These are phyloP conservation scores for Groenewaldozyma tartarivorans DNA, from an alignment of 805 yeast genomes.

Conservation along the genomic window DNA sequence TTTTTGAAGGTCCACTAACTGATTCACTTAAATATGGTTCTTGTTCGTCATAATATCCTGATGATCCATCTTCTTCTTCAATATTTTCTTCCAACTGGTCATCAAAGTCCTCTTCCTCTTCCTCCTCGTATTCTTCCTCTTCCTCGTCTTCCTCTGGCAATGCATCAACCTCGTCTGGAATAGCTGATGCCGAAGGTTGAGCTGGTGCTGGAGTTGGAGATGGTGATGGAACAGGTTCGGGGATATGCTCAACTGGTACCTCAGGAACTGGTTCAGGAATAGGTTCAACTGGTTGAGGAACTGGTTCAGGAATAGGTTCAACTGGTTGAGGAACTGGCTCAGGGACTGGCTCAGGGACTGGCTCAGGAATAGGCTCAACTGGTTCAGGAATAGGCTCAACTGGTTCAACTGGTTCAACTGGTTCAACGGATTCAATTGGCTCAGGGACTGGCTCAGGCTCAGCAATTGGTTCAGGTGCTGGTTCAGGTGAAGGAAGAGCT, in stretches of 20 bases:
- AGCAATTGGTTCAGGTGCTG: background rate
- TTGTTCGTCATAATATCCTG: no score
- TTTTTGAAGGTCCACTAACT: no score
- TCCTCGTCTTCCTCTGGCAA: conserved; percentile 1
- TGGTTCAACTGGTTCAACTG: background rate
- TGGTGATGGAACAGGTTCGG: background rate
- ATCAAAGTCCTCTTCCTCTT: no score
- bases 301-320: background rate
- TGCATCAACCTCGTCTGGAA: background rate
- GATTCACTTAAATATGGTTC: no score
- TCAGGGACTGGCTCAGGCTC: background rate
- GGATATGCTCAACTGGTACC: background rate
- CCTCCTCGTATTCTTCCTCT: background rate
- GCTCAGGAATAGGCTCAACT: background rate
- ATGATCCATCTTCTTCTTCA: no score
- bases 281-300: background rate
- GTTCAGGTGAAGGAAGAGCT: background rate
- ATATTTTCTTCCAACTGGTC: no score
- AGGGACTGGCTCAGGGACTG: background rate
- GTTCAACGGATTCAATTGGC: background rate
- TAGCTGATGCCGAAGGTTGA: background rate
- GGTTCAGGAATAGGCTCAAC: background rate
- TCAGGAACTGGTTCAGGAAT: background rate
- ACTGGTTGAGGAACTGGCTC: background rate
- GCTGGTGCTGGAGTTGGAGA: conserved; percentile 1